Evolutionary conservation across 73 alveolate species (phyloP).

Genomic region (Effrenium voratum): DNA sequence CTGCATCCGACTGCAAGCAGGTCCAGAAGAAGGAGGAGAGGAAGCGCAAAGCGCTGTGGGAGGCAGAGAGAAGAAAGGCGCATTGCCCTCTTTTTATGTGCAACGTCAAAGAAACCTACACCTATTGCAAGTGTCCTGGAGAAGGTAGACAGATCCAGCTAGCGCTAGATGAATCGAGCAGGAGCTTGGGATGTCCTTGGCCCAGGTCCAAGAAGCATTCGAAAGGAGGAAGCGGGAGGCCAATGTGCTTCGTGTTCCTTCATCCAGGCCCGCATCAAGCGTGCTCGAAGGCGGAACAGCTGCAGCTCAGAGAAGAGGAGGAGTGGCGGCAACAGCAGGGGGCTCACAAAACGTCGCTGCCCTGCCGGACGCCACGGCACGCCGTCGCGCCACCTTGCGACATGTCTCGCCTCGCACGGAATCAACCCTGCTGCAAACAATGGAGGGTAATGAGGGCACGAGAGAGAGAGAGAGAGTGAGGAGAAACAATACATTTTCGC

Average conservation of each 20-base stretch:
- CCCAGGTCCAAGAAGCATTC: constrained; percentile 77
- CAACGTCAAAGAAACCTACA: background rate
- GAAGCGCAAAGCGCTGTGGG: constrained; percentile 55
- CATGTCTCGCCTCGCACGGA: background rate
- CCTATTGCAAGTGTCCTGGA: background rate
- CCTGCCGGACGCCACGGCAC: background rate
- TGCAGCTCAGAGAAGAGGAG: constrained; percentile 57
- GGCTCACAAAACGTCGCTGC: background rate
- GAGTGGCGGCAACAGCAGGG: constrained; percentile 56
- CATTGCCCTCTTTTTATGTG: background rate
- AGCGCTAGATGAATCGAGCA: background rate
- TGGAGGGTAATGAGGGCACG: background rate
- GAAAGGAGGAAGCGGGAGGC: constrained; percentile 83
- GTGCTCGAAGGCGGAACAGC: constrained; percentile 69
- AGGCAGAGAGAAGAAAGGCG: constrained; percentile 67
- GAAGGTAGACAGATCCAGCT: background rate
- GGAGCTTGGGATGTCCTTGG: background rate
- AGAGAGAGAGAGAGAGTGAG: background rate
- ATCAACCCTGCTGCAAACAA: background rate
- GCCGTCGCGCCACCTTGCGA: background rate
- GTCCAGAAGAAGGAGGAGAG: constrained; percentile 19
- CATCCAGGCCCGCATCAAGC: background rate
- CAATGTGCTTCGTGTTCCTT: background rate
- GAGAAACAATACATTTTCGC: no score
- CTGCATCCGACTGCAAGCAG: background rate